These are phyloP conservation scores for Suillus spraguei DNA, from an alignment of 768 basidiomycete species.

Conservation along the genomic window DNA sequence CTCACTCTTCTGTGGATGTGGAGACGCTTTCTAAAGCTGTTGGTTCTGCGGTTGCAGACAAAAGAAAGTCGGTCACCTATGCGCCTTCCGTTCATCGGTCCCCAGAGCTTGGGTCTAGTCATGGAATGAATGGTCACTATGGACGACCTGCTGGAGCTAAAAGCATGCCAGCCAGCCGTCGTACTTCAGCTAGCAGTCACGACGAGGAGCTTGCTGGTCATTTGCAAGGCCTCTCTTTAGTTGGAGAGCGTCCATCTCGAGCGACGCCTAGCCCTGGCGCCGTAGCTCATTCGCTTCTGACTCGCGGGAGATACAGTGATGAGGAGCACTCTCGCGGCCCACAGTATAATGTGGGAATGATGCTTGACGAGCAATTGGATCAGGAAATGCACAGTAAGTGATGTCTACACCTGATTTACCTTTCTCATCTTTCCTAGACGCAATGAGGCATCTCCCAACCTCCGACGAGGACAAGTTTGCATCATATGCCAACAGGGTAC, in stretches of 20 bases:
- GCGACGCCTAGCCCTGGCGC: slow-evolving; percentile 58
- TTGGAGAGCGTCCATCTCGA: slow-evolving; percentile 59
- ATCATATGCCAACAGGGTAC: slow-evolving; percentile 66
- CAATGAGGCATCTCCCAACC: slow-evolving; percentile 85
- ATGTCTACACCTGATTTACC: slow-evolving; percentile 12
- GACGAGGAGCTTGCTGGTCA: slow-evolving; percentile 82
- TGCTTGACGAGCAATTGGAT: slow-evolving; percentile 92
- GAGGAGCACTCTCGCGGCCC: slow-evolving; percentile 62
- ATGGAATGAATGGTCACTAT: slow-evolving; percentile 54
- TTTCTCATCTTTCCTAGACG: slow-evolving; percentile 52
- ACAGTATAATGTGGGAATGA: slow-evolving; percentile 81
- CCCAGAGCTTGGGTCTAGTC: slow-evolving; percentile 57
- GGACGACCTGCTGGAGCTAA: slow-evolving; percentile 76
- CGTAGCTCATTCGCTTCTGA: slow-evolving; percentile 54
- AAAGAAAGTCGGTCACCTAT: slow-evolving; percentile 86
- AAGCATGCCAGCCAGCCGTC: slow-evolving; percentile 91
- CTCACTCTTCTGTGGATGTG: slow-evolving; percentile 57
- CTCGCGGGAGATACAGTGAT: slow-evolving; percentile 55
- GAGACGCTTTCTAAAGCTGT: slow-evolving; percentile 71
- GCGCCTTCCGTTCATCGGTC: slow-evolving; percentile 77
- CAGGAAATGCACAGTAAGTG: slow-evolving; percentile 91
- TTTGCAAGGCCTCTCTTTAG: slow-evolving; percentile 70
- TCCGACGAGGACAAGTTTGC: slow-evolving; percentile 89
- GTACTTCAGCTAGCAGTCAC: slow-evolving; percentile 85
- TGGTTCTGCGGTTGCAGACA: slow-evolving; percentile 66